Conservation (phyloP, 140 eudicot genomes). For the Senecio squalidus region DNA sequence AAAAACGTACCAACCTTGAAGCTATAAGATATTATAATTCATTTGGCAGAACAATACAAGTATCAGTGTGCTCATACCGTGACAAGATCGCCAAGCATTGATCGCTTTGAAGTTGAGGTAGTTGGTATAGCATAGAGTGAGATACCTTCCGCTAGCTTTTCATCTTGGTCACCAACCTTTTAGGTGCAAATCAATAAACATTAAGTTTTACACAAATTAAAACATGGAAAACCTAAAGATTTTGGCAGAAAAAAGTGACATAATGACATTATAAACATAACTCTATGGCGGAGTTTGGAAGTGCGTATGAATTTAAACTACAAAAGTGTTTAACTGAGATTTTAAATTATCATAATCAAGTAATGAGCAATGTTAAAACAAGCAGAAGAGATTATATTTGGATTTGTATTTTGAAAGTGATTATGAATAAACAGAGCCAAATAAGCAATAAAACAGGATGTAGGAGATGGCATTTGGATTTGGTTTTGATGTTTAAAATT, state of each 20-base stretch:
- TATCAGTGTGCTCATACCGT: constrained; percentile 40
- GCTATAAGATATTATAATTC: not conserved
- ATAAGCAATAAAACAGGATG: too few relatives aligned
- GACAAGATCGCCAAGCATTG: constrained; percentile 77
- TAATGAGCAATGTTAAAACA: too few relatives aligned
- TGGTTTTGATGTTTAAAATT: too few relatives aligned
- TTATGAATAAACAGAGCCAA: too few relatives aligned
- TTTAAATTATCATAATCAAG: too few relatives aligned
- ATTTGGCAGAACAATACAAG: not conserved
- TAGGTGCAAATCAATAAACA: not conserved
- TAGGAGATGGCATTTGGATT: too few relatives aligned
- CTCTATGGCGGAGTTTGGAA: not conserved
- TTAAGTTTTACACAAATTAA: not conserved
- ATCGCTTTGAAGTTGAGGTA: constrained; percentile 66
- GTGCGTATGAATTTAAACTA: too few relatives aligned
- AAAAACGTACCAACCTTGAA: constrained; percentile 14
- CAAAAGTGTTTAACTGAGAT: too few relatives aligned
- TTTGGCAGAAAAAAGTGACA: not conserved
- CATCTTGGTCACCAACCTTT: constrained; percentile 93
- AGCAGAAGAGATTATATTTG: too few relatives aligned
- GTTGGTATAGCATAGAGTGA: constrained; percentile 72
- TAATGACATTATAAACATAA: not conserved
- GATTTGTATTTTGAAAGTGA: too few relatives aligned
- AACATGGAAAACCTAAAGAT: not conserved
- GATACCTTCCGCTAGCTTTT: constrained; percentile 92